Percentiles rank a stretch among this genome's conserved stretches.
Conservation (phyloP, 2,329 filamentous ascomycete species). For the Ophiobolus disseminans region DNA sequence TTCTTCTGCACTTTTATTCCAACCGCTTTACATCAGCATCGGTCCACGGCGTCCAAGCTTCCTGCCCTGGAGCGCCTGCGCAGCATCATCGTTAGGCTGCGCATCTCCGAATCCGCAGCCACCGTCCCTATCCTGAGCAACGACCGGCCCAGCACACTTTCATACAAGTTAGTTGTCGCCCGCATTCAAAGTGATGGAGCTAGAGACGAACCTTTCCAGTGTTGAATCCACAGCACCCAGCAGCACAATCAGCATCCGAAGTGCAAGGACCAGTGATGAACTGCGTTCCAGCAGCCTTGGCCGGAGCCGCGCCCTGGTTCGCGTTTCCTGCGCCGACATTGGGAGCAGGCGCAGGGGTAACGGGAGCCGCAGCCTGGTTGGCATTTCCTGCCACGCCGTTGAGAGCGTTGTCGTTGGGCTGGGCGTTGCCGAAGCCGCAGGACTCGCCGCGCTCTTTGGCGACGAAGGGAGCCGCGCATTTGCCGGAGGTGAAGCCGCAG, state of each 20-base stretch:
- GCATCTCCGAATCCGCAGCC: conserved; percentile 48
- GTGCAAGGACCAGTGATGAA: conserved; percentile 51
- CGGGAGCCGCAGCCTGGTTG: conserved; percentile 16
- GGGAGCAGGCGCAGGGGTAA: conserved; percentile 23
- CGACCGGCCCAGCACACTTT: conserved; percentile 26
- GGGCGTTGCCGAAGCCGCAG: conserved; percentile 46
- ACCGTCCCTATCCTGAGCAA: conserved; percentile 46
- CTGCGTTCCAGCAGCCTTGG: conserved; percentile 34
- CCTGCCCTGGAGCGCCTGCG: conserved; percentile 30
- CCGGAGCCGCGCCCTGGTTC: not conserved
- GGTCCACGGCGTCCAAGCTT: conserved; percentile 31
- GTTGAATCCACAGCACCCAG: conserved; percentile 47
- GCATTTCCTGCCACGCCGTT: conserved; percentile 18
- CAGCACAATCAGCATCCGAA: conserved; percentile 49
- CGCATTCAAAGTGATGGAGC: no score
- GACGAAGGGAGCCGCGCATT: conserved; percentile 41
- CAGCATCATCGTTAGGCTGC: conserved; percentile 43
- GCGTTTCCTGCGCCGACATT: not conserved
- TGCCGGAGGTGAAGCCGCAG: conserved; percentile 41
- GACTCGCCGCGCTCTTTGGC: conserved; percentile 46
- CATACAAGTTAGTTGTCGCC: not conserved
- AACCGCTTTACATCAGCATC: conserved; percentile 21
- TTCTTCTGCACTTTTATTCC: no score
- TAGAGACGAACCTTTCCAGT: conserved; percentile 33
- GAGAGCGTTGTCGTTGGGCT: conserved; percentile 42